These are phyloP conservation scores for Vanilla planifolia DNA, from an alignment of 106 monocot species.

Conservation along the genomic window DNA sequence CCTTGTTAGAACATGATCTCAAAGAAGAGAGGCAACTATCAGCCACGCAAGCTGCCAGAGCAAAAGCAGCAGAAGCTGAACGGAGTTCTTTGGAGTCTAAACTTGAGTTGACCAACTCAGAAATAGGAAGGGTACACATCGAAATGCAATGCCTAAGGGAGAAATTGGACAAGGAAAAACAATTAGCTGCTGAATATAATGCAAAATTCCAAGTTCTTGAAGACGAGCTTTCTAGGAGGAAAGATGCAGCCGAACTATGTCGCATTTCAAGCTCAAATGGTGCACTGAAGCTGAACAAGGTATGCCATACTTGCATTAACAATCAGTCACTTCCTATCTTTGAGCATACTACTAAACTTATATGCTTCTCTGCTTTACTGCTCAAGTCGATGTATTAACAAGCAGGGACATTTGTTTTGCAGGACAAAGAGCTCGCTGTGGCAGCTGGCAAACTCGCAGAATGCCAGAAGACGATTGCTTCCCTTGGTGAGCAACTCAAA, in stretches of 20 bases:
- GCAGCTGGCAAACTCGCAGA: conserved; percentile 63
- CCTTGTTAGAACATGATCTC: conserved; percentile 11
- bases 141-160: conserved; percentile 20
- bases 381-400: neutral
- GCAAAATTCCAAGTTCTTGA: conserved; percentile 16
- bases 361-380: neutral
- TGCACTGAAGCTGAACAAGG: conserved; percentile 33
- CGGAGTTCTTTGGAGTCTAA: conserved; percentile 16
- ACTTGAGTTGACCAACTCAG: conserved; percentile 20
- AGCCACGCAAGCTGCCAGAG: conserved; percentile 16
- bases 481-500: conserved; percentile 51
- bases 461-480: conserved; percentile 80
- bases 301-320: neutral
- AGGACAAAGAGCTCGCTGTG: conserved; percentile 37
- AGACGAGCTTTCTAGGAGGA: conserved; percentile 10
- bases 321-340: neutral
- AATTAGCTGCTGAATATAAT: conserved; percentile 20
- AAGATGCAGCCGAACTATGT: conserved; percentile 19
- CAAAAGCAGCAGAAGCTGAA: conserved; percentile 7
- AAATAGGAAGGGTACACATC: conserved; percentile 21
- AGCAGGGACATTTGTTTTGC: conserved; percentile 3
- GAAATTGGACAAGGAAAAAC: conserved; percentile 20
- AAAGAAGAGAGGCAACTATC: conserved; percentile 18
- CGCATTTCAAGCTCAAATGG: conserved; percentile 21
- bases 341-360: neutral